Base-by-base conservation (phyloP, 352 stramenopile genomes). In the Thraustochytrium sp. region DNA sequence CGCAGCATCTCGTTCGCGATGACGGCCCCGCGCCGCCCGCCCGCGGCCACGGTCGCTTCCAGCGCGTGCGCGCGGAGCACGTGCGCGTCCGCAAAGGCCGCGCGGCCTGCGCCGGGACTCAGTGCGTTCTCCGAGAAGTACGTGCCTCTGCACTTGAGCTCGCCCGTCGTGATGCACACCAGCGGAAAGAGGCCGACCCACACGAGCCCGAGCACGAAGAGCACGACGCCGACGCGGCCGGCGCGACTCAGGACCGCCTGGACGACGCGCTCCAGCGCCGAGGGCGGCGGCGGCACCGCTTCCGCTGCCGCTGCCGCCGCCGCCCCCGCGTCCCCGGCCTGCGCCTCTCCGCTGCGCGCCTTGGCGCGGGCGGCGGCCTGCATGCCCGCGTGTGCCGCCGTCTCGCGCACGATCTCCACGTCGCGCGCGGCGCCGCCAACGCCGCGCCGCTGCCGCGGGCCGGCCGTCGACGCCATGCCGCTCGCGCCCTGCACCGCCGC, bases 71-170 rank as follows among this genome's bases (percentile, higher is more conserved):
- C 29, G 9, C 9, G 21, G 31, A 9, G 31, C 9, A 48, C 21
- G 16, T 23, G 13, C 23, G 26, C 68, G 13, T 23, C 34, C 8
- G 68, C 37, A 2, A 72, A 80, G 8, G 42, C 23, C 1, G 53
- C 21, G 18, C n/a, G 26, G 34, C 34, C 46, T 5, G 18, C 21
- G 26, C 68, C 68, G 3, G 68, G 44, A 23, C 40, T 61, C 8
- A 95, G 87, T 61, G 91, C 92, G 75, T 95, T 95, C 87, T 95
- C 92, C 1, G 91, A 94, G 72, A 94, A 92, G 86, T 95, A 95
- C 49, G 92, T 95, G 9, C 90, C 90, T 29, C 92, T 87, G 48
- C 89, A 92, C 85, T 94, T 94, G 36, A 92, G 85, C 51, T 95
- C 91, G 29, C 89, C 90, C 89, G 63, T 95, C 0, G 92, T 92